A percentile compares a stretch with the other conserved stretches of the same genome.
Conservation (phyloP, 805 yeast genomes). For the Metschnikowia picachoensis region DNA sequence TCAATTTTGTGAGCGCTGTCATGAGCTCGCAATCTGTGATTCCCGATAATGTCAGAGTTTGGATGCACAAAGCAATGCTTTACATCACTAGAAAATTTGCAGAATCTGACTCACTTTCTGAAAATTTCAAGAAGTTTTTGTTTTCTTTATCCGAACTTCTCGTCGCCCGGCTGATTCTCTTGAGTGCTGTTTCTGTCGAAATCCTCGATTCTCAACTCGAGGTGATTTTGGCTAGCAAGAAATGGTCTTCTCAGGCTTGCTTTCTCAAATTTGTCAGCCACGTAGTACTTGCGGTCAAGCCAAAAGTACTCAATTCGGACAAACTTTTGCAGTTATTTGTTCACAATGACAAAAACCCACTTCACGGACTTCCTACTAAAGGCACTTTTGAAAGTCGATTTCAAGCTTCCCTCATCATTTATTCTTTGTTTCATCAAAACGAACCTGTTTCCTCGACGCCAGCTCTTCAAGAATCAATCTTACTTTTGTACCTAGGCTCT, state of each 20-base stretch:
- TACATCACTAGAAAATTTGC: slow-evolving; percentile 64
- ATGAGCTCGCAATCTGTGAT: slow-evolving; percentile 7
- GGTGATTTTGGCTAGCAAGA: slow-evolving; percentile 43
- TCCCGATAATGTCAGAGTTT: slow-evolving; percentile 29
- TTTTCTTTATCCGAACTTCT: slow-evolving; percentile 16
- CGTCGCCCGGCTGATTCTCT: slow-evolving; percentile 8
- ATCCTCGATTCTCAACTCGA: slow-evolving; percentile 64
- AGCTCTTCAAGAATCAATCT: slow-evolving; percentile 46
- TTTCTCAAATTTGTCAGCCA: slow-evolving; percentile 46
- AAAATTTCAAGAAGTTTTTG: slow-evolving; percentile 31
- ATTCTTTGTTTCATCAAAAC: slow-evolving; percentile 48
- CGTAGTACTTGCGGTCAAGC: slow-evolving; percentile 34
- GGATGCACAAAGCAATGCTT: slow-evolving; percentile 58
- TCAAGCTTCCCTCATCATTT: slow-evolving; percentile 45
- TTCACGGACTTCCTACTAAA: slow-evolving; percentile 24
- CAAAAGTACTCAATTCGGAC: slow-evolving; percentile 37
- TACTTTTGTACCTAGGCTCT: slow-evolving; percentile 59
- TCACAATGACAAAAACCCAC: slow-evolving; percentile 44
- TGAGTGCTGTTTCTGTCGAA: slow-evolving; percentile 41
- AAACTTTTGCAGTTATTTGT: slow-evolving; percentile 62
- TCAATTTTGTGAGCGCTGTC: slow-evolving; percentile 21
- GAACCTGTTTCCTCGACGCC: slow-evolving; percentile 42
- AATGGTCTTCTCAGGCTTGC: slow-evolving; percentile 42
- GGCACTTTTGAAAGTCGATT: slow-evolving; percentile 28
- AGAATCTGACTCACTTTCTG: slow-evolving; percentile 34